These are phyloP conservation scores for Nitzschia sp. DNA, from an alignment of 108 stramenopile genomes.

Conservation along the genomic window DNA sequence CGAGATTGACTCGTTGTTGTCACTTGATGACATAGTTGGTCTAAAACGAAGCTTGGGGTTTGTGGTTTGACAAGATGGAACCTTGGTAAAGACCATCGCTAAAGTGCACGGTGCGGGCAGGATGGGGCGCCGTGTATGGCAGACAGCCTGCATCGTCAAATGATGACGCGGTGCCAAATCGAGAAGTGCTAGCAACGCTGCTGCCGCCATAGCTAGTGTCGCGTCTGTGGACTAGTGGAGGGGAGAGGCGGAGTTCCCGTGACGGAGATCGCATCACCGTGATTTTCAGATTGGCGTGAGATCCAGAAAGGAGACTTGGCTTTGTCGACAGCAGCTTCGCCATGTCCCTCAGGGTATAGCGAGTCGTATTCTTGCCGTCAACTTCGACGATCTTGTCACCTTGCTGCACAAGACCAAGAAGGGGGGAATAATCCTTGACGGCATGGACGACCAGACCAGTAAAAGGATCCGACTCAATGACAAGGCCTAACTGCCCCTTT, in stretches of 20 bases:
- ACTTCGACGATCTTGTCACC: conserved; percentile 66
- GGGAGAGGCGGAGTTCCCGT: background rate
- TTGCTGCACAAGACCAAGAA: conserved; percentile 42
- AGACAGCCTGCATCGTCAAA: background rate
- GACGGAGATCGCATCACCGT: background rate
- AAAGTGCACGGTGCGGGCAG: background rate
- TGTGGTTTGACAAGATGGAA: background rate
- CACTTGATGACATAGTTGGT: no score
- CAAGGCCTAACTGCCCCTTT: conserved; percentile 43
- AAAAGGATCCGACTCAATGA: conserved; percentile 20
- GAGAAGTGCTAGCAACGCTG: background rate
- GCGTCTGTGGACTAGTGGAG: background rate
- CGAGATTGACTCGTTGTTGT: no score
- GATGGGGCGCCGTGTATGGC: background rate
- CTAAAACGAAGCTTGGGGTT: background rate
- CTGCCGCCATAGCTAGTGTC: conserved; percentile 11
- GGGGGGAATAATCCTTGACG: conserved; percentile 57
- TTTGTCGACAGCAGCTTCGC: background rate
- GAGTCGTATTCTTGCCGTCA: conserved; percentile 44
- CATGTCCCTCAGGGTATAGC: conserved; percentile 1
- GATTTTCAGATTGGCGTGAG: conserved; percentile 1
- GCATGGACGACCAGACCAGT: conserved; percentile 39
- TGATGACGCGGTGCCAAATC: background rate
- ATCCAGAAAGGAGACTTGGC: background rate
- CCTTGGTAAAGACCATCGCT: background rate